phyloP scores from a whole-genome alignment of 169 alveolate species.

The Cryptosporidium bovis region DNA sequence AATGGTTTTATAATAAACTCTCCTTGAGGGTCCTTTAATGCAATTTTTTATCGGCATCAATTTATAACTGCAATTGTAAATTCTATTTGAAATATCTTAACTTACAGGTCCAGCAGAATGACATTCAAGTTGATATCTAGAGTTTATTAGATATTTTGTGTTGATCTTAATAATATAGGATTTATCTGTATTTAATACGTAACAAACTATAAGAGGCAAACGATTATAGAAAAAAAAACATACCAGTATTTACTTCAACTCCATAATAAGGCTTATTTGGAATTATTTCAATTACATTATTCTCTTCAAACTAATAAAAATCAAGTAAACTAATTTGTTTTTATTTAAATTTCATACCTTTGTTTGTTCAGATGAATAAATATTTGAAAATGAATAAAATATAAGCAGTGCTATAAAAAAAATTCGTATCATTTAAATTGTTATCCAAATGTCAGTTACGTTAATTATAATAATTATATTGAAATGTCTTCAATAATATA shows the following conservation, averaged over 20 bases:
- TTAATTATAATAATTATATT: too few species aligned
- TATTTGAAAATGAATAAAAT: too few species aligned
- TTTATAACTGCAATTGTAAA: not conserved
- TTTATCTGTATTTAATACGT: not conserved
- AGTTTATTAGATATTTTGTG: not conserved
- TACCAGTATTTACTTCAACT: conserved; percentile 17
- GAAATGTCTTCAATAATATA: too few species aligned
- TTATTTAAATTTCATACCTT: too few species aligned
- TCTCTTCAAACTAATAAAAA: not conserved
- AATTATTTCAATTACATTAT: conserved; percentile 9
- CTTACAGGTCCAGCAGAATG: conserved; percentile 66
- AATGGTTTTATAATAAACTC: conserved; percentile 18
- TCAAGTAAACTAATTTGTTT: too few species aligned
- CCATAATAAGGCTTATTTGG: conserved; percentile 55
- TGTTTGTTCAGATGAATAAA: too few species aligned
- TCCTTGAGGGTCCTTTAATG: conserved; percentile 53
- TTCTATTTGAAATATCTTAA: not conserved
- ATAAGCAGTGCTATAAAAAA: too few species aligned
- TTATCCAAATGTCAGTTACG: too few species aligned
- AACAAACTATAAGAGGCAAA: not conserved
- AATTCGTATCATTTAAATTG: too few species aligned
- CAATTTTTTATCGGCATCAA: not conserved
- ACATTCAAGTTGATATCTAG: conserved; percentile 50
- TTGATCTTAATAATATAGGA: conserved; percentile 26
- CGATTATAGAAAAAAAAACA: not conserved